These are phyloP conservation scores for carrot (Daucus carota) DNA, from an alignment of 129 eudicot genomes.

Conservation along the genomic window DNA sequence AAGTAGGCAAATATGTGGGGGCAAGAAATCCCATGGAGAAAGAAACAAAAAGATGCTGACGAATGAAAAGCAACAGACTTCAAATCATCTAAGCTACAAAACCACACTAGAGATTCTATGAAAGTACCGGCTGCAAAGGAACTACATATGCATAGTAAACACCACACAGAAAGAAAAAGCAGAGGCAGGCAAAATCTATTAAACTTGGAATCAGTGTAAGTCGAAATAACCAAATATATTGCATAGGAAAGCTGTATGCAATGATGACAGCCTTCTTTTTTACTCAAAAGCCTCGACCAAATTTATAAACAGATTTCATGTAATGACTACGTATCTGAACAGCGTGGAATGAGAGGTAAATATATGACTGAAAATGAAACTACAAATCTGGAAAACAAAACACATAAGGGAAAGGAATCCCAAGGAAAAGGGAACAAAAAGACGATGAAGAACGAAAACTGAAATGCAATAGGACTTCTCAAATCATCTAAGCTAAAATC, in stretches of 20 bases:
- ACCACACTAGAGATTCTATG: neutral
- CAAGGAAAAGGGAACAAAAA: neutral
- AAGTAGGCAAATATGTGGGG: neutral
- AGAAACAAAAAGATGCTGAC: neutral
- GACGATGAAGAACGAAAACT: neutral
- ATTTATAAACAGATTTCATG: too few species aligned
- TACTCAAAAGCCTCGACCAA: neutral
- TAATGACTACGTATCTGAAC: too few species aligned
- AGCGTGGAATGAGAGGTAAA: too few species aligned
- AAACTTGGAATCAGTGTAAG: neutral
- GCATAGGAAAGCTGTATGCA: neutral
- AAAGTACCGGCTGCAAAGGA: neutral
- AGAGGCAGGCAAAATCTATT: neutral
- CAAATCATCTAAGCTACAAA: neutral
- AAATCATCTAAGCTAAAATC: slow-evolving; percentile 1
- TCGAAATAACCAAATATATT: neutral
- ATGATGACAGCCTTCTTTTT: neutral
- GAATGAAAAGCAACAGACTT: neutral
- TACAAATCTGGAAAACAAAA: too few species aligned
- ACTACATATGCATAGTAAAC: too few species aligned
- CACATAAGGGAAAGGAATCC: too few species aligned
- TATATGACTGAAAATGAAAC: too few species aligned
- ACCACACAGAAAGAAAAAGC: neutral
- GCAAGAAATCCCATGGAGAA: neutral
- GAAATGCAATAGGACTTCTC: neutral